A percentile compares a stretch with the other conserved stretches of the same genome.
Evolutionary conservation across 2,329 filamentous ascomycete genomes (phyloP).

Genomic region (Fusarium chlamydosporum): DNA sequence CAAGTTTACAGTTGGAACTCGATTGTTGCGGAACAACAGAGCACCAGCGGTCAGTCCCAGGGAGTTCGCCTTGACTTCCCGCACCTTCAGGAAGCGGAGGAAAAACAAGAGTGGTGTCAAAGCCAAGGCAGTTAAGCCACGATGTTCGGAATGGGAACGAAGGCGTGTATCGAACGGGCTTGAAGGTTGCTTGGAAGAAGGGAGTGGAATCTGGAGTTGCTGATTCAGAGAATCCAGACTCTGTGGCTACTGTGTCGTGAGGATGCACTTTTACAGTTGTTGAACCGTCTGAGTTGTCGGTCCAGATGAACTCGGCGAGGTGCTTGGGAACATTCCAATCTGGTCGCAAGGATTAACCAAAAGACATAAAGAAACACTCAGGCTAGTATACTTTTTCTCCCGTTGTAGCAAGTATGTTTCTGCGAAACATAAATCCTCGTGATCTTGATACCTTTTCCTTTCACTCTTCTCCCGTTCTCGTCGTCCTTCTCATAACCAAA

Average conservation of each 20-base stretch:
- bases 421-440: constrained; percentile 70
- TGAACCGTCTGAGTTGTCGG: constrained; percentile 54
- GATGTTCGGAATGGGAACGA: constrained; percentile 60
- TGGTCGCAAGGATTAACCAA: constrained; percentile 39
- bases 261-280: constrained; percentile 62
- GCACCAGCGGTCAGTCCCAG: constrained; percentile 64
- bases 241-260: constrained; percentile 54
- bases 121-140: constrained; percentile 58
- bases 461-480: constrained; percentile 52
- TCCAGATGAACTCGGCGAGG: constrained; percentile 66
- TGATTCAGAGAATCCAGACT: constrained; percentile 52
- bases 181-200: constrained; percentile 63
- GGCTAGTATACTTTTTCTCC: constrained; percentile 59
- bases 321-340: constrained; percentile 71
- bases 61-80: constrained; percentile 59
- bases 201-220: constrained; percentile 53
- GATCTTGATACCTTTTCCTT: constrained; percentile 58
- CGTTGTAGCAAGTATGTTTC: constrained; percentile 67
- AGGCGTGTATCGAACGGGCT: constrained; percentile 59
- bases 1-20: constrained; percentile 55
- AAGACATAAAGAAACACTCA: not conserved
- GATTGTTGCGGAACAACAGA: constrained; percentile 54
- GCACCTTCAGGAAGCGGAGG: constrained; percentile 63
- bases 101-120: constrained; percentile 62
- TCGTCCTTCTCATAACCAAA: constrained; percentile 60